Base-by-base conservation (phyloP, 2,329 filamentous ascomycete genomes). In the Aspergillus sp. region DNA sequence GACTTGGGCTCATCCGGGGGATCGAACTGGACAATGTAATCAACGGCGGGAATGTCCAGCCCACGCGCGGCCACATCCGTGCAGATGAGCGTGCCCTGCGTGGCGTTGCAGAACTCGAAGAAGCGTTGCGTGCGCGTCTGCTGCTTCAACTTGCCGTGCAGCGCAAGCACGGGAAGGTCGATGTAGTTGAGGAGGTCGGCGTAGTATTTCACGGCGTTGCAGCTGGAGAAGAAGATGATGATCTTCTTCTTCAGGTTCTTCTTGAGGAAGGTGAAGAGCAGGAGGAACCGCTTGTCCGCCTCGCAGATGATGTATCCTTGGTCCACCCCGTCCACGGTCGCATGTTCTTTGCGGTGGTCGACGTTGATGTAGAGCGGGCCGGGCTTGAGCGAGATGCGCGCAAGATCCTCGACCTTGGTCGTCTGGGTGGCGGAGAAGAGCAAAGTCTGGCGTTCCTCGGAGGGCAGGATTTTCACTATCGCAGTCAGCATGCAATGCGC, bases 341-440 rank as follows among this genome's bases (percentile, higher is more conserved):
- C 91, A 75, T 90, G 89, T 72, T 95, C 86, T 76, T 95, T 89
- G 65, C 87, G 79, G 71, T 96, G 84, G 68, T 97, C 93, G 53
- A 99, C 94, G 68, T 97, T 97, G 80, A 99, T 94, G 75, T 97
- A 97, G 11, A 99, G 78, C 1, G 94, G 94, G 2, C 93, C 92
- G 0, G 91, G 88, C 32, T 91, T 85, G 45, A 99, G 81, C 4
- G 94, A 99, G 68, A 99, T 96, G 58, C 94, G 83, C 1, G 94
- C 94, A 50, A 99, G 81, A 73, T 99, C 94, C 75, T 97, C 93
- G 61, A 99, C 94, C 76, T 99, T 97, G 51, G 93, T 97, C 3
- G 94, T 99, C 74, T 97, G 94, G 4, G 94, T 99, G 13, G 94
- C 94, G 13, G 91, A 97, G 80, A 99, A 99, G n/a, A 99, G 83